A percentile compares a stretch with the other conserved stretches of the same genome.
phyloP scores from a whole-genome alignment of 331 rosid genomes.

The Malus hybrid region DNA sequence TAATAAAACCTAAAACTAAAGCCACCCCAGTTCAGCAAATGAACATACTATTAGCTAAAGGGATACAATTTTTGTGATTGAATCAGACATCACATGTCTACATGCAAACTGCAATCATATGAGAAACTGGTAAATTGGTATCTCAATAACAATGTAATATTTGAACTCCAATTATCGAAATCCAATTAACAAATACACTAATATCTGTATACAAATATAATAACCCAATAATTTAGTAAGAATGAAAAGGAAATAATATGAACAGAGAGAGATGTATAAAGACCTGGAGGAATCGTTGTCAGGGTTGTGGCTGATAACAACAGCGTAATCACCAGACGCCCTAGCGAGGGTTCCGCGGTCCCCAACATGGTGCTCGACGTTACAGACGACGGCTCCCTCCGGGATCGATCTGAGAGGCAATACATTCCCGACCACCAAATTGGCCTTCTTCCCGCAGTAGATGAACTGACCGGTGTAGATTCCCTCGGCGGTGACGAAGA shows the following conservation, averaged over 20 bases:
- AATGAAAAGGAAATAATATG: neutral
- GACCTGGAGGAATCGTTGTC: conserved; percentile 33
- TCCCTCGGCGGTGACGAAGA: conserved; percentile 26
- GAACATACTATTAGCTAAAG: too few species aligned
- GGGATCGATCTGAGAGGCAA: conserved; percentile 29
- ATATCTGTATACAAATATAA: too few species aligned
- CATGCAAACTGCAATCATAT: too few species aligned
- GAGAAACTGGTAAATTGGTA: too few species aligned
- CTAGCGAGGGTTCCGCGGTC: conserved; percentile 27
- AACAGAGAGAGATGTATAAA: neutral
- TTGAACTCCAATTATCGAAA: too few species aligned
- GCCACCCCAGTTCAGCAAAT: too few species aligned
- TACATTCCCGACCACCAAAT: conserved; percentile 25
- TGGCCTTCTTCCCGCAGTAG: conserved; percentile 33
- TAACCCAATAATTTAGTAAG: too few species aligned
- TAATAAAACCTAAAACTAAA: too few species aligned
- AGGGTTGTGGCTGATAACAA: conserved; percentile 30
- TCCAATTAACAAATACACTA: too few species aligned
- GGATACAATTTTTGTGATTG: too few species aligned
- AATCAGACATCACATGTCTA: too few species aligned
- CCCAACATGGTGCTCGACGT: conserved; percentile 34
- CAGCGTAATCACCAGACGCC: conserved; percentile 33
- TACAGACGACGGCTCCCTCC: conserved; percentile 31
- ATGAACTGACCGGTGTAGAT: conserved; percentile 31
- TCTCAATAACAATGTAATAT: too few species aligned